Conservation (phyloP, 352 stramenopile species). For the Globisporangium cederbergense region DNA sequence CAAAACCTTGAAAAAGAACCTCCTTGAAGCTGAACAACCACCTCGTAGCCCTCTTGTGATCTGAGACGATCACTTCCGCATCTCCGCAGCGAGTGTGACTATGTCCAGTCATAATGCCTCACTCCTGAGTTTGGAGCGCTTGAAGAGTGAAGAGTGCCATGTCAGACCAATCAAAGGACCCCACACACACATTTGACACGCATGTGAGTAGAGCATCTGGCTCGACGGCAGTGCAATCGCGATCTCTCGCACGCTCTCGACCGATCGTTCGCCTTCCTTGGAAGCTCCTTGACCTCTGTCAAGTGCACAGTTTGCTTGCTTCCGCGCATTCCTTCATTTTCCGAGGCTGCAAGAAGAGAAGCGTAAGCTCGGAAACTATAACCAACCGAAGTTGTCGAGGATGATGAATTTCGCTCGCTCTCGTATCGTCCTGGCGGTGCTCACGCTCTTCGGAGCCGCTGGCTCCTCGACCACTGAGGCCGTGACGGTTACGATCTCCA, state of each 20-base stretch:
- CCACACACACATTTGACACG: not conserved
- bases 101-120: not conserved
- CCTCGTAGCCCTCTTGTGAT: too few relatives aligned
- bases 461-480: conserved; percentile 18
- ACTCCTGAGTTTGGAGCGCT: not conserved
- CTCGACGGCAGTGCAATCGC: not conserved
- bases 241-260: not conserved
- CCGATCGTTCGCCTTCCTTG: not conserved
- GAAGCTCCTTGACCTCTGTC: not conserved
- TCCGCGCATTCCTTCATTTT: conserved; percentile 2
- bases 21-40: too few relatives aligned
- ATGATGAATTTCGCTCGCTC: conserved; percentile 8
- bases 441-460: conserved; percentile 3
- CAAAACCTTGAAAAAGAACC: too few relatives aligned
- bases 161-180: not conserved
- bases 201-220: not conserved
- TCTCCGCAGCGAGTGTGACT: not conserved
- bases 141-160: not conserved
- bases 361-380: not conserved
- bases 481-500: conserved; percentile 30
- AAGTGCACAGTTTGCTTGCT: not conserved
- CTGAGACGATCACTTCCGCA: not conserved
- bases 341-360: not conserved
- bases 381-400: not conserved
- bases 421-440: not conserved